Base-by-base conservation (phyloP, 2,329 filamentous ascomycete genomes). In the Pezicula carpinea region DNA sequence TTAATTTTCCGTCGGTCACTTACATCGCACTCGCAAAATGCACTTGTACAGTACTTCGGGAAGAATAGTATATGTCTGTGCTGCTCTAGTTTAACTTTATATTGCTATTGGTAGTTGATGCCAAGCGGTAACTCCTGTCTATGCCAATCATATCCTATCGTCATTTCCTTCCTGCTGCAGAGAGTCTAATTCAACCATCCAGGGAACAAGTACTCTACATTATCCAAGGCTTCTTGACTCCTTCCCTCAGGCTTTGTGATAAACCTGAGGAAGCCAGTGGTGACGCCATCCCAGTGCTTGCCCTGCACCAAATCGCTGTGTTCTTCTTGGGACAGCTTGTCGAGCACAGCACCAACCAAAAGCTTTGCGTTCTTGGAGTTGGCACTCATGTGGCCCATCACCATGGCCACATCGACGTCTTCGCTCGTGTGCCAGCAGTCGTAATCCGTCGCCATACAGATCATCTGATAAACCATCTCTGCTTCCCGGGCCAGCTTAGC, bases 391-490 rank as follows among this genome's bases (percentile, higher is more conserved):
- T 95, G 89, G 51, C 82, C 86, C 83, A 96, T 89, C 47, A 99
- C 93, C 87, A 97, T 95, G 68, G 91, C 88, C 18, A 99, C 93
- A 52, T 90, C 91, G 53, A 99, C 93, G 55, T 87, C 88, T 48
- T 82, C 86, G 41, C 79, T 79, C 17, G 79, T 82, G 64, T 91
- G 87, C 93, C 93, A 99, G 81, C 92, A 97, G 74, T 99, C 93
- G 68, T 99, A 99, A 74, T 99, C 93, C 22, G 93, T 99, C 29
- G 89, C 89, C 93, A 99, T 99, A 76, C 92, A 96, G 63, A 99
- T 95, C 80, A 96, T 95, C 73, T 95, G 90, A 70, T 97, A 97
- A 31, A 86, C 87, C 59, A 99, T 87, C 74, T 99, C 93, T 19
- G 93, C 93, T 73, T 99, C 93, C 45, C 89, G 84, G 8, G 93